Evolutionary conservation across 352 stramenopile species (phyloP).

Genomic region (Pythium diclinum): DNA sequence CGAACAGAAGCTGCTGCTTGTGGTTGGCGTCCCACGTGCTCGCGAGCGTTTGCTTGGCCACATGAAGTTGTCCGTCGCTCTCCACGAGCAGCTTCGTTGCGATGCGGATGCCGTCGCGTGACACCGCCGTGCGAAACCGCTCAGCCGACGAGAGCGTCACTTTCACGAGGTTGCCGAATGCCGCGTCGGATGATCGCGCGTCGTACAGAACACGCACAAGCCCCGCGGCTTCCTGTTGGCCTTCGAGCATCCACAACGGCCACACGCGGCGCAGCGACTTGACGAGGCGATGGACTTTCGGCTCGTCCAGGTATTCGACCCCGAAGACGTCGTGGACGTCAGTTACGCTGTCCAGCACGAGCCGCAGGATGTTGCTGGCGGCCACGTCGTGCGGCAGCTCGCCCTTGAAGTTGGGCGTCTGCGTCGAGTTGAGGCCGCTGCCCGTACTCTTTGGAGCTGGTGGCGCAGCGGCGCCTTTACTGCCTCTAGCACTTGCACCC

Average conservation of each 20-base stretch:
- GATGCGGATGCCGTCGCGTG: constrained; percentile 41
- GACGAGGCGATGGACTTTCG: constrained; percentile 62
- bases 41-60: constrained; percentile 29
- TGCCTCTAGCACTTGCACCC: neutral
- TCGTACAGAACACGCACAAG: constrained; percentile 71
- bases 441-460: constrained; percentile 15
- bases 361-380: constrained; percentile 32
- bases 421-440: constrained; percentile 34
- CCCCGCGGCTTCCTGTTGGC: constrained; percentile 47
- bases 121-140: constrained; percentile 45
- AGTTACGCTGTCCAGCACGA: constrained; percentile 47
- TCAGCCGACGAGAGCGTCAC: constrained; percentile 40
- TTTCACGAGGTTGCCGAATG: constrained; percentile 64
- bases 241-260: constrained; percentile 77
- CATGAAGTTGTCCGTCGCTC: constrained; percentile 28
- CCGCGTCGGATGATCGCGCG: constrained; percentile 52
- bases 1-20: constrained; percentile 43
- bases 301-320: constrained; percentile 52
- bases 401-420: constrained; percentile 67
- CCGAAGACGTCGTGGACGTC: constrained; percentile 72
- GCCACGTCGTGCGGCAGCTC: constrained; percentile 49
- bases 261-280: constrained; percentile 51
- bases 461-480: neutral
- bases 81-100: constrained; percentile 40
- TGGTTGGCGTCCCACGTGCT: constrained; percentile 42